A percentile compares a stretch with the other conserved stretches of the same genome.
Evolutionary conservation across 1,139 yeast species (phyloP).

Genomic region (Pichia sp.): DNA sequence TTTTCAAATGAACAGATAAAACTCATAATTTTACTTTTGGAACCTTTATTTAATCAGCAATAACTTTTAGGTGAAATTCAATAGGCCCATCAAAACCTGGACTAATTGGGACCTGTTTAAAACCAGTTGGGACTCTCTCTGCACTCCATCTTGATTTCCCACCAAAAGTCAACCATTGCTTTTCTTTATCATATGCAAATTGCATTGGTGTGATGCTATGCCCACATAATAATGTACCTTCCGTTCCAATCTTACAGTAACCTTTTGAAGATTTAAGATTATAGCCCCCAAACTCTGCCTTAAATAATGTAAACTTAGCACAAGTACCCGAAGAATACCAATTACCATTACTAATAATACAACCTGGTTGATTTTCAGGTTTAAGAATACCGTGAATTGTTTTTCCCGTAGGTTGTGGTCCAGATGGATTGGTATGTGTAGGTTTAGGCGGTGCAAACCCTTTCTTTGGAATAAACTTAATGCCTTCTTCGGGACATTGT

Average conservation of each 20-base stretch:
- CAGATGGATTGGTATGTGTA: constrained; percentile 31
- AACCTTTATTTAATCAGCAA: not conserved
- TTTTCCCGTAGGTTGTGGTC: constrained; percentile 28
- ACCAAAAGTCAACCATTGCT: constrained; percentile 51
- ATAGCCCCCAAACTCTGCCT: constrained; percentile 67
- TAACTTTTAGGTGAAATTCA: constrained; percentile 35
- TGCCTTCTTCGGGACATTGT: constrained; percentile 65
- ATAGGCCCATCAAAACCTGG: constrained; percentile 44
- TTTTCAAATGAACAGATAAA: not conserved
- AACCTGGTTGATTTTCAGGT: constrained; percentile 55
- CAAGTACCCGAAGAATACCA: constrained; percentile 85
- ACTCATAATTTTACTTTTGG: not conserved
- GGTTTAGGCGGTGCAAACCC: constrained; percentile 35
- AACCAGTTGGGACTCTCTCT: constrained; percentile 41
- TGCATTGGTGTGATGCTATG: constrained; percentile 40
- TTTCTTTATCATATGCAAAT: constrained; percentile 44
- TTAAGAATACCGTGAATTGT: constrained; percentile 39
- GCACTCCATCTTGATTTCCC: constrained; percentile 65
- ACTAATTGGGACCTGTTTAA: constrained; percentile 47
- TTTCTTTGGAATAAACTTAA: constrained; percentile 71
- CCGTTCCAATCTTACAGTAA: constrained; percentile 51
- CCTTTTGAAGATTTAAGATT: constrained; percentile 65
- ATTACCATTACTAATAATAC: constrained; percentile 77
- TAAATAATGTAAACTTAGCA: constrained; percentile 57
- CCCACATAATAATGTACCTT: constrained; percentile 33